Evolutionary conservation across 305 asterid species (phyloP), one percentile per base, ranked within the genome.

Genomic region (Fraxinus greggii): DNA sequence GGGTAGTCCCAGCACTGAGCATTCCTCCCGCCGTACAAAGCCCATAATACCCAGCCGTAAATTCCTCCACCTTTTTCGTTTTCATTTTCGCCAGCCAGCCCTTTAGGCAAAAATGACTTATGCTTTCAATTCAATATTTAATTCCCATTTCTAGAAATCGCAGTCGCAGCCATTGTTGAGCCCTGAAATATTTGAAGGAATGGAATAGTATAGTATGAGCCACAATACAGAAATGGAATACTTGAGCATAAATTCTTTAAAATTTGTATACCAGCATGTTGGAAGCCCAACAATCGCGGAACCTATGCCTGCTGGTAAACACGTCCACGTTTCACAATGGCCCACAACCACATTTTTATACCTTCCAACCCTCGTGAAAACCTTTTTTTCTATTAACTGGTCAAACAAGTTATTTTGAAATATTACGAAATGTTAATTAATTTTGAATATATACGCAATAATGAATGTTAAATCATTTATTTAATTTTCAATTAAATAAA

Each of bases 1-100:
- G 95, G 61, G 95, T 87, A 21, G 92, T 83, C 8, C 93, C 95
- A 81, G 94, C 92, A 84, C 95, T 93, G 81, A 93, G 86, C 92
- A 86, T 87, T 67, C 97, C 95, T 56, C 93, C 95, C 2, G 79
- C 89, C 10, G 94, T 84, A 61, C 95, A 91, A 10, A 91, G 42
- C 0, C 90, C 93, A 81, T 91, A 93, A 76, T 90, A 92, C 32
- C 84, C 88, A 33, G 88, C 85, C 36, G 95, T 86, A 78, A 90
- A 91, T 85, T 91, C 95, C 84, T 89, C 86, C 8, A 85, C 84
- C 19, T 38, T 35, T 35, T 23, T 79, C 82, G 38, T 70, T 48
- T 69, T 81, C 26, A 19, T 9, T 72, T 17, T 59, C 29, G 38
- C 29, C 59, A 48, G 59, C 21, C 59, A 15, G 59, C 59, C 59